Evolutionary conservation across 148 eudicot species (phyloP).

Genomic region (Vaccinium macrocarpon): DNA sequence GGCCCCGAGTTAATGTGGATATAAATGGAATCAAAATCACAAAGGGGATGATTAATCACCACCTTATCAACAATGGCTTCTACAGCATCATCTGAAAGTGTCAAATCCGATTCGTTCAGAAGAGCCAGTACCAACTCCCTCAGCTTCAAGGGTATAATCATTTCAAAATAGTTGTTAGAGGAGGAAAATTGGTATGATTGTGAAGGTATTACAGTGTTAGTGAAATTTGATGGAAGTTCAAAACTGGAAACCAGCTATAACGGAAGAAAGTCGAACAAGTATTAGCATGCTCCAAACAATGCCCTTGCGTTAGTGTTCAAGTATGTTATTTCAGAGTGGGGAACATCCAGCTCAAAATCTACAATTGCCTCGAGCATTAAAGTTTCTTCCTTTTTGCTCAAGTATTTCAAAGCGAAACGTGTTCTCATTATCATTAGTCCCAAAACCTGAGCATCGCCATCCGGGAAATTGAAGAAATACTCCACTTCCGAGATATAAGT

Average conservation of each 20-base stretch:
- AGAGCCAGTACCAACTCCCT: constrained; percentile 60
- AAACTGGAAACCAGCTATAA: background rate
- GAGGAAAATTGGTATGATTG: background rate
- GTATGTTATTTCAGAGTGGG: background rate
- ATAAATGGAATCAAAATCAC: background rate
- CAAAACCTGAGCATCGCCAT: background rate
- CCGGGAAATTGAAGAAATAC: background rate
- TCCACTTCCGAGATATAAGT: background rate
- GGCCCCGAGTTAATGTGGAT: background rate
- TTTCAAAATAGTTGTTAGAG: constrained; percentile 2
- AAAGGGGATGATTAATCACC: background rate
- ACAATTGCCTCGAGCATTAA: background rate
- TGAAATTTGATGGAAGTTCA: background rate
- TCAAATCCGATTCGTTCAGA: constrained; percentile 42
- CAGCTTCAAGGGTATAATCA: constrained; percentile 32
- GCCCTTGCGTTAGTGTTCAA: background rate
- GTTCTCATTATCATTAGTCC: no score
- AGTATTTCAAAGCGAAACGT: background rate
- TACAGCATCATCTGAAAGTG: constrained; percentile 40
- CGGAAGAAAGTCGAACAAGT: background rate
- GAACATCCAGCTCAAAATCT: background rate
- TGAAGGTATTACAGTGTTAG: background rate
- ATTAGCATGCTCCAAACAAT: background rate
- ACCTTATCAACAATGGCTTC: constrained; percentile 65
- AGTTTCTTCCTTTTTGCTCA: background rate